A percentile compares a stretch with the other conserved stretches of the same genome.
Evolutionary conservation across 2,329 filamentous ascomycete genomes (phyloP).

Genomic region (Fusarium lyarnte): DNA sequence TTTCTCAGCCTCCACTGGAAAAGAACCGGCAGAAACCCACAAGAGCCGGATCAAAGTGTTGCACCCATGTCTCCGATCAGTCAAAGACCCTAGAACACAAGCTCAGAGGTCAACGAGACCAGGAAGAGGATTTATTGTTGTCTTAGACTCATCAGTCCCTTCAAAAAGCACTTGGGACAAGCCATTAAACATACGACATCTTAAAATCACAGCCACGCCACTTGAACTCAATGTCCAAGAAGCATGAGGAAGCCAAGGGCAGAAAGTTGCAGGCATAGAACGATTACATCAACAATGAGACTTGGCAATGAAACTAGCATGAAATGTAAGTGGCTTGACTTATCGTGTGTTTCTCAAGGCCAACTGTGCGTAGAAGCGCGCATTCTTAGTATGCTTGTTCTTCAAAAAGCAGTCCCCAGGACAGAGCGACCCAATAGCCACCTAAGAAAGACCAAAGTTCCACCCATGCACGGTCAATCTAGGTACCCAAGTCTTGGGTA

Average conservation of each 20-base stretch:
- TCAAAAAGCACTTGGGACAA: background rate
- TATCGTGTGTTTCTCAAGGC: background rate
- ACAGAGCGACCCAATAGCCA: background rate
- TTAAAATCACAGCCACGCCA: background rate
- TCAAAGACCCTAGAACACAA: slow-evolving; percentile 15
- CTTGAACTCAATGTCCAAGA: background rate
- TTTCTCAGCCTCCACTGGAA: slow-evolving; percentile 11
- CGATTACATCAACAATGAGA: background rate
- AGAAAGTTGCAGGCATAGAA: background rate
- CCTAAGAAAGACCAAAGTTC: background rate
- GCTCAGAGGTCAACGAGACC: slow-evolving; percentile 8
- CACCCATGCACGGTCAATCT: background rate
- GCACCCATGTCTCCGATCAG: slow-evolving; percentile 13
- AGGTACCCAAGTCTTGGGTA: background rate
- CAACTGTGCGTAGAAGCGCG: slow-evolving; percentile 7
- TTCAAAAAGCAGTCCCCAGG: slow-evolving; percentile 3
- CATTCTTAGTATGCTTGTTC: background rate
- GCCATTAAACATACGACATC: background rate
- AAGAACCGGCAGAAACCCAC: slow-evolving; percentile 14
- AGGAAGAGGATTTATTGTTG: background rate
- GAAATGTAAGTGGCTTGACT: background rate
- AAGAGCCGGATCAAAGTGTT: slow-evolving; percentile 14
- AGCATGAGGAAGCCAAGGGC: background rate
- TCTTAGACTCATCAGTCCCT: background rate
- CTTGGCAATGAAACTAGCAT: background rate